Base-by-base conservation (phyloP, 352 stramenopile genomes). In the Pythium coloratum region DNA sequence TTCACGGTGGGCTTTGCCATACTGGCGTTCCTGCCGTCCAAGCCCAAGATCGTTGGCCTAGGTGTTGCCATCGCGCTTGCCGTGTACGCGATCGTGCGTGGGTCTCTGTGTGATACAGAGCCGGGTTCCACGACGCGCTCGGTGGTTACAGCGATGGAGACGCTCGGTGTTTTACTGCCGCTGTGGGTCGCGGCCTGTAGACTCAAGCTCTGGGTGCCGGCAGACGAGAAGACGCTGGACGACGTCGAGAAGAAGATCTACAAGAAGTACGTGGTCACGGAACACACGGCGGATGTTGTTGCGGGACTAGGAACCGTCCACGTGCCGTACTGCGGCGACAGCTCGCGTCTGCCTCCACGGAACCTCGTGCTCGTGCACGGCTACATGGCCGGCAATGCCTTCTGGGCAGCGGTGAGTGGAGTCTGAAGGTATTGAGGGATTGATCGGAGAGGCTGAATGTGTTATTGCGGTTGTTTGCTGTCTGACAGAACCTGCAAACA, bases 301-400 rank as follows among this genome's bases (percentile, higher is more conserved):
- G 81, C 81, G 0, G 86, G 86, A 12, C 70, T 94, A 3, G 86
- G 86, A 0, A 94, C 84, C 0, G 76, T 94, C 6, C 84, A 92
- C 40, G 82, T 92, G 28, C 84, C 86, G 8, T 94, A 90, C 66
- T 89, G 82, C 38, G 86, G 84, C 18, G 82, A 89, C 44, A 51
- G 55, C n/a, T 72, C 76, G 53, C 82, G 78, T 24, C 65, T 88
- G 2, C 79, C 76, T 16, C 76, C 81, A 5, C 73, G 78, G 5
- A 89, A 78, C 16, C 68, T 94, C 24, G 86, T 94, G 18, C 73
- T 94, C 9, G 71, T 94, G 32, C 86, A 94, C 60, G 86, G 86
- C n/a, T 94, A 90, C 64, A 77, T 87, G 50, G 84, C 80, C 38
- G 82, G 82, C 1, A 94, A 94, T 42, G 79, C 77, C 0, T 91